phyloP scores from a whole-genome alignment of 176 grass and related monocot genomes.

The Juncus inflexus region DNA sequence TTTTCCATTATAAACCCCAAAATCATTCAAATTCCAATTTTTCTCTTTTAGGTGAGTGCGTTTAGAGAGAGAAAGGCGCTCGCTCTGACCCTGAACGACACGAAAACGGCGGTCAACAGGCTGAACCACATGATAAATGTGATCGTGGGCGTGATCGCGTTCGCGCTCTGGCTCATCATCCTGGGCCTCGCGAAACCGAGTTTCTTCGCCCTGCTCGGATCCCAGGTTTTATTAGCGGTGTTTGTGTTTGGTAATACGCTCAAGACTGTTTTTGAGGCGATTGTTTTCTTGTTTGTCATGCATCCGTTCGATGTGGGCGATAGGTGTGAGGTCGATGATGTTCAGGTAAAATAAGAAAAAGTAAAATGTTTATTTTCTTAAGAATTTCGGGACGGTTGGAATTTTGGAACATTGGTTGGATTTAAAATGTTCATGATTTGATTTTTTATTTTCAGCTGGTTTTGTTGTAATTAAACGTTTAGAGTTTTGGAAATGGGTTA shows the following conservation, averaged over 20 bases:
- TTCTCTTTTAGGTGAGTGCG: conserved; percentile 48
- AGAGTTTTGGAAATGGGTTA: no score
- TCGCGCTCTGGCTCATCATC: conserved; percentile 51
- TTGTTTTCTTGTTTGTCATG: conserved; percentile 61
- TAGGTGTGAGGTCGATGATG: conserved; percentile 50
- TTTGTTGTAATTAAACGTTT: no score
- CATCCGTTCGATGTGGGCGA: conserved; percentile 80
- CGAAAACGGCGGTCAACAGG: conserved; percentile 64
- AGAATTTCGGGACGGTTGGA: not conserved
- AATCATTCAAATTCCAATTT: no score
- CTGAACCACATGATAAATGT: conserved; percentile 49
- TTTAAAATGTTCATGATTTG: no score
- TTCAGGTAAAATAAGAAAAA: conserved; percentile 36
- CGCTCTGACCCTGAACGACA: conserved; percentile 57
- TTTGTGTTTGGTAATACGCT: conserved; percentile 73
- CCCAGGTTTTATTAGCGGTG: conserved; percentile 59
- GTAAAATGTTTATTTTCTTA: not conserved
- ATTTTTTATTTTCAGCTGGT: conserved; percentile 33
- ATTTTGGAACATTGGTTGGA: not conserved
- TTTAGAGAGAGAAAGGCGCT: conserved; percentile 67
- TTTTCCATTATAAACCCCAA: no score
- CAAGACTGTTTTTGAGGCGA: conserved; percentile 65
- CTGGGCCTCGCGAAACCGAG: conserved; percentile 51
- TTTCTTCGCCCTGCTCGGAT: conserved; percentile 56
- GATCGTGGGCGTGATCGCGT: conserved; percentile 43